These are phyloP conservation scores for Tephrocybe sp. DNA, from an alignment of 768 basidiomycete genomes.

Conservation along the genomic window DNA sequence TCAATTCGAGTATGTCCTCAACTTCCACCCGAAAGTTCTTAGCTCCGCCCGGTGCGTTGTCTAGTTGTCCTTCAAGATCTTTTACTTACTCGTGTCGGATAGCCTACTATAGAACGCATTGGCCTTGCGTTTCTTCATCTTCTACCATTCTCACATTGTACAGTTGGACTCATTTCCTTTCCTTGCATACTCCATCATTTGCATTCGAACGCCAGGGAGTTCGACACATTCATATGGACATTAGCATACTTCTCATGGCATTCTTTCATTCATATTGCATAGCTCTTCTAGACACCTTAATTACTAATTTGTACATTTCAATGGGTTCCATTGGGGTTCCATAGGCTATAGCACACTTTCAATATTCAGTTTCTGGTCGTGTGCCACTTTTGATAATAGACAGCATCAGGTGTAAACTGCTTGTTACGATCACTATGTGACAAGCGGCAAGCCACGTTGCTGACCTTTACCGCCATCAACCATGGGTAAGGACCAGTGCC, in stretches of 20 bases:
- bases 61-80: not conserved
- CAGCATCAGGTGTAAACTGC: not conserved
- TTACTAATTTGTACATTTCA: not conserved
- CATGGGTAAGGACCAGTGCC: slow-evolving; percentile 13
- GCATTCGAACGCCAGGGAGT: slow-evolving; percentile 4
- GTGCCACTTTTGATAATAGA: slow-evolving; percentile 1
- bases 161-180: not conserved
- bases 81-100: not conserved
- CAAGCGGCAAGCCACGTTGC: not conserved
- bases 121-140: not conserved
- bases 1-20: slow-evolving; percentile 72
- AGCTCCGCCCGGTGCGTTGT: slow-evolving; percentile 9
- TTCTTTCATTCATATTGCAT: not conserved
- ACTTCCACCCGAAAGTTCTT: slow-evolving; percentile 36
- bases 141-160: not conserved
- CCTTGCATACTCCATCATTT: not conserved
- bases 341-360: too few species aligned
- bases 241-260: slow-evolving; percentile 4
- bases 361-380: too few species aligned
- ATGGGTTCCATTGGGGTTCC: not conserved
- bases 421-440: not conserved
- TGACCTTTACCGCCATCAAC: not conserved
- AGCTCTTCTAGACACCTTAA: not conserved
- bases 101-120: not conserved
- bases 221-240: slow-evolving; percentile 1